Base-by-base conservation (phyloP, 352 stramenopile species). In the Thraustochytrium striatum region DNA sequence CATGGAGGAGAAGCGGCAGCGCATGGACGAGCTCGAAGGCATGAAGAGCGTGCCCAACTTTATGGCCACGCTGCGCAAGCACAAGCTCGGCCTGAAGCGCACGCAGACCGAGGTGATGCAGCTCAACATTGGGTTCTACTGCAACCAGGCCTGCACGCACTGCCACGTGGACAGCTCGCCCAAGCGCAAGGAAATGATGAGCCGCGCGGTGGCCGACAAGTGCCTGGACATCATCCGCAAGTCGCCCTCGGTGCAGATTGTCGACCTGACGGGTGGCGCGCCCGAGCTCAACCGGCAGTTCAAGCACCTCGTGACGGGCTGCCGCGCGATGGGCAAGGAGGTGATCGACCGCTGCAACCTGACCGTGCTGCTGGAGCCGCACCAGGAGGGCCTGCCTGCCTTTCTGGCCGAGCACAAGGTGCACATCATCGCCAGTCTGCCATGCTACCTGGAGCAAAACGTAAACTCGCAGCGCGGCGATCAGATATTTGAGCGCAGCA, bases 111-210 rank as follows among this genome's bases (percentile, higher is more conserved):
- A 83, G 58, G 87, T 94, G 32, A 83, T 95, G 13, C 90, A 95
- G 83, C 83, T 95, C 5, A 95, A 95, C 81, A 91, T 95, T 78
- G 89, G 89, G 30, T 85, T 95, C 21, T 94, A 93, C 82, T 94
- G 90, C 84, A 94, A 94, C 84, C 88, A 94, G 84, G 90, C 89
- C 7, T 95, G 90, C 84, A 83, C 57, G 33, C 90, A 95, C 72
- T 95, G 90, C 85, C 90, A 95, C 81, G 90, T 95, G 0, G 90
- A 95, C 83, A 89, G 83, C 35, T 92, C 87, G 25, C 89, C 89
- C 0, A 57, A 91, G 38, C 84, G 89, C 5, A 91, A 81, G 55
- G 88, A 93, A 81, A 90, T 87, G 68, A 93, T 93, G 87, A 88
- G 82, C 32, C 81, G 83, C 28, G 88, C 90, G 78, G 86, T 89